These are phyloP conservation scores for Suhomyces prunicola DNA, from an alignment of 805 yeast genomes.

Conservation along the genomic window DNA sequence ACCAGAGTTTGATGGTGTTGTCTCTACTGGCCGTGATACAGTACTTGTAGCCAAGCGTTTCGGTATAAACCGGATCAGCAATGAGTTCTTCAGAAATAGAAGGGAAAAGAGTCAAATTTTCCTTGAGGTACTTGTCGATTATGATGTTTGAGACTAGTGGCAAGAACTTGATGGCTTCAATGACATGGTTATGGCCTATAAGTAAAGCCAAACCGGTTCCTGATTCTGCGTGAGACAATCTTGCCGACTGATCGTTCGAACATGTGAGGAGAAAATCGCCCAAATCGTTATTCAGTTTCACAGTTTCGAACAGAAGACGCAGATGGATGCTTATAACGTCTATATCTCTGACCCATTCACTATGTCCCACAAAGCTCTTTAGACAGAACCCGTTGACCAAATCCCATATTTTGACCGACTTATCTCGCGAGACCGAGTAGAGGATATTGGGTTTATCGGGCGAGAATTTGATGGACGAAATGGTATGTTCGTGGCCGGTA, in stretches of 20 bases:
- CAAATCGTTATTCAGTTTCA: conserved; percentile 19
- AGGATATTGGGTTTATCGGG: conserved; percentile 43
- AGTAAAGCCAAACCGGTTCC: conserved; percentile 68
- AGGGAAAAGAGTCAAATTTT: conserved; percentile 29
- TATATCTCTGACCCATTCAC: conserved; percentile 81
- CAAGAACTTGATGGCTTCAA: conserved; percentile 68
- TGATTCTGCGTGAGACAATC: conserved; percentile 62
- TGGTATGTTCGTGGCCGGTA: conserved; percentile 85
- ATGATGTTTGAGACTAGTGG: conserved; percentile 49
- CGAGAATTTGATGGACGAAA: conserved; percentile 60
- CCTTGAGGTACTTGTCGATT: conserved; percentile 44
- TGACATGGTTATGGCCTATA: conserved; percentile 78
- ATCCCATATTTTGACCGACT: conserved; percentile 63
- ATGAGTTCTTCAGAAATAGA: conserved; percentile 30
- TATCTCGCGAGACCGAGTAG: conserved; percentile 65
- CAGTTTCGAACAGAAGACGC: conserved; percentile 9
- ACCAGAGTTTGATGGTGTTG: conserved; percentile 71
- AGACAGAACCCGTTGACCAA: conserved; percentile 63
- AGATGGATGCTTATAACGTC: conserved; percentile 35
- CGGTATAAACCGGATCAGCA: conserved; percentile 24
- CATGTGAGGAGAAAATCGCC: conserved; percentile 67
- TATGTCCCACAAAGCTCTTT: conserved; percentile 69
- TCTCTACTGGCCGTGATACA: conserved; percentile 81
- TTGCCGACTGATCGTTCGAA: conserved; percentile 72
- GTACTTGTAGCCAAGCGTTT: conserved; percentile 58